Conservation (phyloP, 208 protist species). For the Trypanosoma platydactyli region DNA sequence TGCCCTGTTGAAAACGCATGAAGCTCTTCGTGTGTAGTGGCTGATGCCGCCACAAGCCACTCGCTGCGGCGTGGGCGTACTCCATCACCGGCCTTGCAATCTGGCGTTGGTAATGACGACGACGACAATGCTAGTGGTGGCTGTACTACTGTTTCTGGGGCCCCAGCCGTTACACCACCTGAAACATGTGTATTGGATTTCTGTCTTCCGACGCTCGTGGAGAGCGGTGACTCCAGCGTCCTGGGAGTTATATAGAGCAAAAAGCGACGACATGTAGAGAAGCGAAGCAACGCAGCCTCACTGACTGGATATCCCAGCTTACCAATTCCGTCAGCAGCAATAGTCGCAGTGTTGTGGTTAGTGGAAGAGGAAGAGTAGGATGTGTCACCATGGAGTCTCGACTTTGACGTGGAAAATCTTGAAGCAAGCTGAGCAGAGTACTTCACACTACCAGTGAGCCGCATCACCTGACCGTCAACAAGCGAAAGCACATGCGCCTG, state of each 20-base stretch:
- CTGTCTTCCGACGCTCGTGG: background rate
- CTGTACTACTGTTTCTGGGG: no score
- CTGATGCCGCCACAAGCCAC: slow-evolving; percentile 28
- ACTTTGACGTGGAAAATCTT: background rate
- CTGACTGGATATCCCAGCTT: slow-evolving; percentile 7
- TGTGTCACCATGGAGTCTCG: background rate
- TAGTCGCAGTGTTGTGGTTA: no score
- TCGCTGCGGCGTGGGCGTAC: slow-evolving; percentile 21
- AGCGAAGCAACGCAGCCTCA: slow-evolving; percentile 26
- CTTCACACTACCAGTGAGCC: slow-evolving; percentile 26
- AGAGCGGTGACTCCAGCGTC: slow-evolving; percentile 19
- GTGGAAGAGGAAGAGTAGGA: background rate
- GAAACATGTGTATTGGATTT: background rate
- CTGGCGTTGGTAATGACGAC: background rate
- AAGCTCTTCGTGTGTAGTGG: slow-evolving; percentile 29
- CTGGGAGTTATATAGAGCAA: slow-evolving; percentile 29
- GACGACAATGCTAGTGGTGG: background rate
- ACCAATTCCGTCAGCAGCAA: background rate
- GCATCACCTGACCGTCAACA: slow-evolving; percentile 30
- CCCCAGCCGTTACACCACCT: background rate
- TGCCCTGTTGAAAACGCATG: slow-evolving; percentile 18
- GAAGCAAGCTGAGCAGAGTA: slow-evolving; percentile 24
- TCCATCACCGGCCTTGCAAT: background rate
- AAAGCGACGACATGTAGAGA: slow-evolving; percentile 29
- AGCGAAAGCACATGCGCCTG: slow-evolving; percentile 29